phyloP scores from a whole-genome alignment of 805 yeast genomes.

The Saturnispora halmiae region DNA sequence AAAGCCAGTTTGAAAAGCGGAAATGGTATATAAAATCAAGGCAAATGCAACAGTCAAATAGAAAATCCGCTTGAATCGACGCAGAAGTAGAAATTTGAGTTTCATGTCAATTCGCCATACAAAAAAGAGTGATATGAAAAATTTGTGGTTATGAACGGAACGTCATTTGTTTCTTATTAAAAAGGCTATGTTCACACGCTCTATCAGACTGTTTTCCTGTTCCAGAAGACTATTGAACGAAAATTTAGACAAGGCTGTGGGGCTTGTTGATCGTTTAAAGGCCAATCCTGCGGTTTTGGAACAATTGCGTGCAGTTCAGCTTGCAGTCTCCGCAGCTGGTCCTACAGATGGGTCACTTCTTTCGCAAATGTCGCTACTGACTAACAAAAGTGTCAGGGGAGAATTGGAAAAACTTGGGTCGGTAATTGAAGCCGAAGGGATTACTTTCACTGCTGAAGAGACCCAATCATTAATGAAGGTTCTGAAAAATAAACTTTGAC shows the following conservation, averaged over 20 bases:
- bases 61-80: neutral
- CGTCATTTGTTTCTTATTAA: neutral
- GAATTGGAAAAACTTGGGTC: constrained; percentile 5
- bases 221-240: neutral
- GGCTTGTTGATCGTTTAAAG: constrained; percentile 7
- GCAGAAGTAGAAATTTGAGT: neutral
- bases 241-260: constrained; percentile 3
- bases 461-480: constrained; percentile 9
- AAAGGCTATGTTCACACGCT: neutral
- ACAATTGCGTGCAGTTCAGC: constrained; percentile 7
- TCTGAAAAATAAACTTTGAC: constrained; percentile 3
- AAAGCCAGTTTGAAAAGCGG: neutral
- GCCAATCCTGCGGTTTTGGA: constrained; percentile 4
- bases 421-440: constrained; percentile 6
- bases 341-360: constrained; percentile 6
- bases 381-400: constrained; percentile 2
- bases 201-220: constrained; percentile 1
- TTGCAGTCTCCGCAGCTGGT: constrained; percentile 7
- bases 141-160: neutral
- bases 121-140: no score
- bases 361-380: constrained; percentile 8
- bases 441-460: constrained; percentile 9
- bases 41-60: no score
- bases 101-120: neutral
- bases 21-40: neutral